Evolutionary conservation across 164 flowering plant genomes (phyloP).

Genomic region (Euptelea pleiosperma): DNA sequence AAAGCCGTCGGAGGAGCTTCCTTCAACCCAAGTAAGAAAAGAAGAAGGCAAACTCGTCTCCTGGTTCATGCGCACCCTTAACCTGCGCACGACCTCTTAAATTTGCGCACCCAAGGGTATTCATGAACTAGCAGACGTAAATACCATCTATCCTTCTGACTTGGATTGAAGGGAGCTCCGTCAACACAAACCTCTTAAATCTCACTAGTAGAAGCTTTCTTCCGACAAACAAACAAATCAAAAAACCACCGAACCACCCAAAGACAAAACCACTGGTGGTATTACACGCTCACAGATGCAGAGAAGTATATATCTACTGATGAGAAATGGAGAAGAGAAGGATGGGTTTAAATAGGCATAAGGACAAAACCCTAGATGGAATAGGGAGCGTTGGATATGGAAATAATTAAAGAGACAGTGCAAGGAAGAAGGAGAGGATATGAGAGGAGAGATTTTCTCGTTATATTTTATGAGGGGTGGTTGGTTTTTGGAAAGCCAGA

Average conservation of each 20-base stretch:
- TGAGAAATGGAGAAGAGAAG: too few relatives aligned
- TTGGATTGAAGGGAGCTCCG: slow-evolving; percentile 26
- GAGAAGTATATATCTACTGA: too few relatives aligned
- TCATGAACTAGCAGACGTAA: slow-evolving; percentile 27
- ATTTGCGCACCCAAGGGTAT: slow-evolving; percentile 15
- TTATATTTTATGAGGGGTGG: slow-evolving; percentile 1
- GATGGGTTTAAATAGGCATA: too few relatives aligned
- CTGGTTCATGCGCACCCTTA: slow-evolving; percentile 25
- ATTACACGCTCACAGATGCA: too few relatives aligned
- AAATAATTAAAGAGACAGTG: too few relatives aligned
- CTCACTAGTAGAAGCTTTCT: too few relatives aligned
- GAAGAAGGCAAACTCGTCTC: slow-evolving; percentile 24
- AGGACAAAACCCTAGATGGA: slow-evolving; percentile 5
- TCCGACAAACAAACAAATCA: too few relatives aligned
- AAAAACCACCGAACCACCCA: neutral
- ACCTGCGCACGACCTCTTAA: neutral
- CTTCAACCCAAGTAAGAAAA: slow-evolving; percentile 31
- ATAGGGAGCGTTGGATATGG: slow-evolving; percentile 9
- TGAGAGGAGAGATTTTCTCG: slow-evolving; percentile 18
- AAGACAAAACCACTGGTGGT: too few relatives aligned
- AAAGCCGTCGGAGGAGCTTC: too few relatives aligned
- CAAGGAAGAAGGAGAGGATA: slow-evolving; percentile 2
- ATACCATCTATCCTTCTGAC: slow-evolving; percentile 12
- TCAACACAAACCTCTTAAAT: slow-evolving; percentile 2
- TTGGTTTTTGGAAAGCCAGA: slow-evolving; percentile 1